Conservation (phyloP, 352 stramenopile genomes). For the Phytophthora macrochlamydospora region DNA sequence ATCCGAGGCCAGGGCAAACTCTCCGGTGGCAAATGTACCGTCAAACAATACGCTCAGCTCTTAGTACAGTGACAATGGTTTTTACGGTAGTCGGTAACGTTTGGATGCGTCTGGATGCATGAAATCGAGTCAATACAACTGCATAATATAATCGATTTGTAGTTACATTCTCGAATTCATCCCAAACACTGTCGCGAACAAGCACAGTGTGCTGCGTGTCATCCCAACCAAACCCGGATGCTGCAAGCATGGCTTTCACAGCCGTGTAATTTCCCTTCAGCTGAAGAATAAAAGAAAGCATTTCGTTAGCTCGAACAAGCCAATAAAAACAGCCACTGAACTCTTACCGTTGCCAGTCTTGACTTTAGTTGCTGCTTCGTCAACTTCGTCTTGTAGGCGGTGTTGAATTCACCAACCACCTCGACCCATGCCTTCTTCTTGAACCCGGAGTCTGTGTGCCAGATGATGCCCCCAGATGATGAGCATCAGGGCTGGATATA, state of each 20-base stretch:
- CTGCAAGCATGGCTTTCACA: neutral
- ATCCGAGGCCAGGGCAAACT: neutral
- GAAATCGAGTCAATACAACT: neutral
- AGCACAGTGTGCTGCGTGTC: neutral
- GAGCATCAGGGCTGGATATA: too few species aligned
- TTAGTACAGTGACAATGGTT: neutral
- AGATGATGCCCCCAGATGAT: too few species aligned
- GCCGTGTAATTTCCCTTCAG: neutral
- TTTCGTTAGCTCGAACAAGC: neutral
- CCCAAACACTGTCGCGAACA: slow-evolving; percentile 4
- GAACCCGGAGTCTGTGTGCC: neutral
- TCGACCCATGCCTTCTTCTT: slow-evolving; percentile 9
- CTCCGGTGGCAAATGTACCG: slow-evolving; percentile 1
- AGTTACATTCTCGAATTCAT: slow-evolving; percentile 4
- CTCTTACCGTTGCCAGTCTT: neutral
- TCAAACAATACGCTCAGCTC: slow-evolving; percentile 4
- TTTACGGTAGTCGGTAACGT: slow-evolving; percentile 1
- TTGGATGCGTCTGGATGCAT: neutral
- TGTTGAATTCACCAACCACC: neutral
- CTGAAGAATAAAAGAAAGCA: neutral
- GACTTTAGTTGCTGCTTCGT: slow-evolving; percentile 4
- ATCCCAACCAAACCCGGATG: slow-evolving; percentile 7
- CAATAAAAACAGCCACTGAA: neutral
- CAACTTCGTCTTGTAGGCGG: slow-evolving; percentile 1
- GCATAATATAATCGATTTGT: neutral